Percentiles rank a stretch among this genome's conserved stretches.
Evolutionary conservation across 139 green algal species (phyloP).

Genomic region (Tetratostichococcus sp.): DNA sequence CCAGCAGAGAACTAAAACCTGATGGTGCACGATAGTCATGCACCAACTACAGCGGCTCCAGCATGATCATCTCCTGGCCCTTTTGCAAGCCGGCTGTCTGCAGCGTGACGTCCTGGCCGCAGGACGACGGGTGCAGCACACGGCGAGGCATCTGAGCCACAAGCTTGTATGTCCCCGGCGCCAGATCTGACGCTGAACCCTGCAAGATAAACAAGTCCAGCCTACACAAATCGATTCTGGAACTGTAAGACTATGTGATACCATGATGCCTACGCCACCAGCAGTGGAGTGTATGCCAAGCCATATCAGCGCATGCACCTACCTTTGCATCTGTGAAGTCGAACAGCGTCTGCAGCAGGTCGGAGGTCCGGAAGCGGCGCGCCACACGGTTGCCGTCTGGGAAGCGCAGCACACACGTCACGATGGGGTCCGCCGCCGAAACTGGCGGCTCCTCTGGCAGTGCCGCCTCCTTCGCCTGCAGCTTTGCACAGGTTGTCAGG

Average conservation of each 20-base stretch:
- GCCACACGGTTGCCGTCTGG: slow-evolving; percentile 53
- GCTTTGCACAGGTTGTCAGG: no score
- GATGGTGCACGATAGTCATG: no score
- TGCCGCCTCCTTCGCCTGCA: slow-evolving; percentile 25
- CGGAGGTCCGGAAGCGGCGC: slow-evolving; percentile 45
- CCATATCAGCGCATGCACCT: no score
- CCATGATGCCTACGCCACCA: no score
- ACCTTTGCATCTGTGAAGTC: slow-evolving; percentile 64
- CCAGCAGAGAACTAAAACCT: no score
- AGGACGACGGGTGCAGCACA: slow-evolving; percentile 26
- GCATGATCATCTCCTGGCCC: slow-evolving; percentile 29
- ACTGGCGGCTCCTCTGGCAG: slow-evolving; percentile 47
- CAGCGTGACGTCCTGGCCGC: slow-evolving; percentile 12
- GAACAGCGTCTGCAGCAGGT: slow-evolving; percentile 47
- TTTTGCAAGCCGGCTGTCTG: slow-evolving; percentile 28
- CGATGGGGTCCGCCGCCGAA: slow-evolving; percentile 2
- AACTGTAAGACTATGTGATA: no score
- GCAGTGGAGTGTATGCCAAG: no score
- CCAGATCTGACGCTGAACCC: background rate
- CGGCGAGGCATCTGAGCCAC: slow-evolving; percentile 63
- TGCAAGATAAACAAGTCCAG: background rate
- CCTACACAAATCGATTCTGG: no score
- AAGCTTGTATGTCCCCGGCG: slow-evolving; percentile 46
- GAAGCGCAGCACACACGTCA: slow-evolving; percentile 54
- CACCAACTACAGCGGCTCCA: slow-evolving; percentile 16